Evolutionary conservation across 1,284 basidiomycete genomes (phyloP), one percentile per base, ranked within the genome.

Genomic region (Pholiota adiposa): DNA sequence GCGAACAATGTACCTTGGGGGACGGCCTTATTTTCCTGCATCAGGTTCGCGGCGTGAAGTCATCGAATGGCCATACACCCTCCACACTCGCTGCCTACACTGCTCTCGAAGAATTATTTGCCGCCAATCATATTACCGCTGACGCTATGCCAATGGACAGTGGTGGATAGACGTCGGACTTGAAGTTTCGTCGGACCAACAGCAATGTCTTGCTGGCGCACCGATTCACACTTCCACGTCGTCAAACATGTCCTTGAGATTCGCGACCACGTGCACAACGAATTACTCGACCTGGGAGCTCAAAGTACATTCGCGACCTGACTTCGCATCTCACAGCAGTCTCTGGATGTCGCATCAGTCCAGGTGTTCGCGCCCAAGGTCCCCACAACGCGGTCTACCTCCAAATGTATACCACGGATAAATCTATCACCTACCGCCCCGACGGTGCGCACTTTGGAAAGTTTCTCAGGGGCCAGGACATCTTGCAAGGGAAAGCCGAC

Each of bases 391-490:
- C 54, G 0, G 18, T n/a, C 0, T 74, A 72, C 33, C 4, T 72
- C 0, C 72, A 74, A 52, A 40, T 69, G 1, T 76, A 74, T 48
- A 61, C 63, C 0, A 75, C 72, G 0, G 74, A 76, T 43, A 74
- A 73, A 29, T 6, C 66, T 0, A n/a, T 69, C 11, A 62, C 63
- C 3, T 71, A 70, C 49, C 54, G 58, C 18, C 56, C 54, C 0
- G 67, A 73, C 4, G 58, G 58, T 1, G n/a, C 48, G 9, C 63
- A 65, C 34, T 62, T 63, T 43, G 65, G 63, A 0, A 73, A 72
- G 41, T 63, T 58, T 34, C 59, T 73, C 11, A 65, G 58, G 5
- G 38, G 51, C 0, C 51, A 56, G 18, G 62, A 69, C 16, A 51
- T 50, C 48, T 29, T 56, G 34, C 50, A 56, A 29, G 34, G 49